These are phyloP conservation scores for Atkinsonella texensis DNA, from an alignment of 2,329 filamentous ascomycete species.

Conservation along the genomic window DNA sequence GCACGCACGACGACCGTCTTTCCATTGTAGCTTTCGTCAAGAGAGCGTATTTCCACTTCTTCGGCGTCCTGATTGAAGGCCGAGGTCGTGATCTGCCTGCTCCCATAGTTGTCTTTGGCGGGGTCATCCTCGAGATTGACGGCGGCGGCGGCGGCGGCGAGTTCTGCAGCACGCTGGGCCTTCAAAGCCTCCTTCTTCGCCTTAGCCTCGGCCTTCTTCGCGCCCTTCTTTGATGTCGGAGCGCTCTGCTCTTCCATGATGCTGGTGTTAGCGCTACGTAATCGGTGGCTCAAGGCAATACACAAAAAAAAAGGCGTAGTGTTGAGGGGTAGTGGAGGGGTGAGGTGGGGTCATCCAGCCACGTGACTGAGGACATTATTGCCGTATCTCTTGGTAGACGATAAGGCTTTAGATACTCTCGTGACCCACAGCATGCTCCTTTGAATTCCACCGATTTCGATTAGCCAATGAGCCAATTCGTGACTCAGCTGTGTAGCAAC, in stretches of 20 bases:
- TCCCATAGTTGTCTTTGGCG: constrained; percentile 71
- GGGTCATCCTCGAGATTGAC: constrained; percentile 52
- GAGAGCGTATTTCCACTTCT: constrained; percentile 46
- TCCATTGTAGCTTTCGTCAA: constrained; percentile 54
- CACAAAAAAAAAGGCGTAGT: background rate
- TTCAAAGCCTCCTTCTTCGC: constrained; percentile 82
- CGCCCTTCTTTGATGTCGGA: constrained; percentile 45
- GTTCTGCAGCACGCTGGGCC: constrained; percentile 58
- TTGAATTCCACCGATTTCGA: no score
- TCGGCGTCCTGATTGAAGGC: constrained; percentile 29
- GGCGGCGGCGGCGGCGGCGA: constrained; percentile 53
- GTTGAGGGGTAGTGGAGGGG: background rate
- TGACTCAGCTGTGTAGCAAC: no score
- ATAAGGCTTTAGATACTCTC: no score
- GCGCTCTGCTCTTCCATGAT: background rate
- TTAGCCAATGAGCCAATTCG: no score
- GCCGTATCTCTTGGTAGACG: no score
- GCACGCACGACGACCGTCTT: constrained; percentile 65
- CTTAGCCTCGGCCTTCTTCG: constrained; percentile 77
- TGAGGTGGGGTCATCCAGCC: no score
- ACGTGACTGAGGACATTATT: no score
- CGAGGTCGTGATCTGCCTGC: constrained; percentile 15
- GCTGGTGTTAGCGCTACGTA: background rate
- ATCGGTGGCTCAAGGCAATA: background rate
- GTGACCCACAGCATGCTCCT: no score